Evolutionary conservation across 2,329 filamentous ascomycete species (phyloP).

Genomic region (Xylariaceae sp.): DNA sequence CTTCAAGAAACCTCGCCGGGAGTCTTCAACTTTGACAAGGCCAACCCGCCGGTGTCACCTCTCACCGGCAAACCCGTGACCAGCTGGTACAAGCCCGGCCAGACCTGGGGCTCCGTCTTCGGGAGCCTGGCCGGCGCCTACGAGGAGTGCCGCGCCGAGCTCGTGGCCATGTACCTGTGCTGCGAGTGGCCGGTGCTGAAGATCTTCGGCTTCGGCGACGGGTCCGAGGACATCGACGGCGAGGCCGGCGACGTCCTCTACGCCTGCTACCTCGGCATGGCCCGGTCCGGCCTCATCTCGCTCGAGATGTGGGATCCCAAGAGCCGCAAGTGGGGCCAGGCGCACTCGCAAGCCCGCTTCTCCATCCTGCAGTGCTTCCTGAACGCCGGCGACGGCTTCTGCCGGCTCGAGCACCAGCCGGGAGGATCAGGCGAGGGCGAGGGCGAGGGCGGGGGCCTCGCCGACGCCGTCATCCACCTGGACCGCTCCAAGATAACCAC

Average conservation of each 20-base stretch:
- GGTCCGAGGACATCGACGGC: constrained; percentile 60
- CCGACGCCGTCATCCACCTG: constrained; percentile 73
- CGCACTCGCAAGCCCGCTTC: constrained; percentile 86
- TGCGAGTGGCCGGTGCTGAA: constrained; percentile 84
- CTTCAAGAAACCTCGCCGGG: constrained; percentile 81
- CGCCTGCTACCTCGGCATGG: constrained; percentile 85
- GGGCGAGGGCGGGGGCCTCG: constrained; percentile 67
- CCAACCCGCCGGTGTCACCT: constrained; percentile 75
- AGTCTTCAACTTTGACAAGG: constrained; percentile 78
- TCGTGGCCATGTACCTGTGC: constrained; percentile 81
- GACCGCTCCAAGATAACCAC: constrained; percentile 83
- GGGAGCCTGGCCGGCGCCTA: constrained; percentile 81
- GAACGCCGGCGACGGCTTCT: constrained; percentile 78
- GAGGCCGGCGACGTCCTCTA: constrained; percentile 84
- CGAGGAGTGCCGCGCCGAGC: constrained; percentile 91
- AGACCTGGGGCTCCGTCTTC: constrained; percentile 93
- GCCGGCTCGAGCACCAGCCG: constrained; percentile 67
- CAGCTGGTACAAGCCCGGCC: constrained; percentile 88
- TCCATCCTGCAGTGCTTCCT: constrained; percentile 79
- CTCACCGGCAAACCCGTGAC: constrained; percentile 68
- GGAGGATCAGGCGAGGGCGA: no score
- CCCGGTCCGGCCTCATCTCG: constrained; percentile 78
- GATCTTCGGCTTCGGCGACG: constrained; percentile 87
- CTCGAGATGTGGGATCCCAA: constrained; percentile 95
- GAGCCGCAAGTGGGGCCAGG: constrained; percentile 83